Evolutionary conservation across 352 stramenopile species (phyloP).

Genomic region (Peronospora destructor): DNA sequence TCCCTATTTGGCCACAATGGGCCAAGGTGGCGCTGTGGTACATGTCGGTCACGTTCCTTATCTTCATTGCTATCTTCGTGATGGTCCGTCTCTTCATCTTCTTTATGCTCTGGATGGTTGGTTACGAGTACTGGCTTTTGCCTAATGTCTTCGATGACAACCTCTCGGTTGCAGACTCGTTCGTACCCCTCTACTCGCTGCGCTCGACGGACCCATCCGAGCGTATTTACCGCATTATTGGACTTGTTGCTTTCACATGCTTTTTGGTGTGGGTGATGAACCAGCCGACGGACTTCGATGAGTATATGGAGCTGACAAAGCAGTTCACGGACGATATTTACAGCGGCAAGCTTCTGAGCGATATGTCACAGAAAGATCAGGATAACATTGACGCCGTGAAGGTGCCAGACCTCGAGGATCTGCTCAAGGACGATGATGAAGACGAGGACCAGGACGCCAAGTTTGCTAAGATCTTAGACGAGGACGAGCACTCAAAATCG

Average conservation of each 20-base stretch:
- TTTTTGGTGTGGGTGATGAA: slow-evolving; percentile 98
- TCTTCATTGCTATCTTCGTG: slow-evolving; percentile 97
- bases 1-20: slow-evolving; percentile 98
- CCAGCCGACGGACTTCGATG: slow-evolving; percentile 99
- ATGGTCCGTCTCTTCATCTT: slow-evolving; percentile 93
- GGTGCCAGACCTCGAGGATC: slow-evolving; percentile 78
- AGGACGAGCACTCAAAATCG: slow-evolving; percentile 40
- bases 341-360: slow-evolving; percentile 95
- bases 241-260: slow-evolving; percentile 88
- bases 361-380: slow-evolving; percentile 96
- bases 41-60: slow-evolving; percentile 96
- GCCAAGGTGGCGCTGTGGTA: slow-evolving; percentile 98
- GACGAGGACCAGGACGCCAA: slow-evolving; percentile 67
- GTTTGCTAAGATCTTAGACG: slow-evolving; percentile 77
- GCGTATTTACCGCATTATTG: slow-evolving; percentile 91
- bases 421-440: slow-evolving; percentile 81
- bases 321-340: slow-evolving; percentile 99
- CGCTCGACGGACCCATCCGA: slow-evolving; percentile 83
- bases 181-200: slow-evolving; percentile 93
- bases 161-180: slow-evolving; percentile 95
- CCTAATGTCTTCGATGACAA: slow-evolving; percentile 99
- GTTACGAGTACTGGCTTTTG: slow-evolving; percentile 97
- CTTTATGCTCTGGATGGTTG: slow-evolving; percentile 92
- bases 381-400: slow-evolving; percentile 97
- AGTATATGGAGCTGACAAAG: slow-evolving; percentile 96